Evolutionary conservation across 148 eudicot genomes (phyloP).

Genomic region (Amaranthus cruentus): DNA sequence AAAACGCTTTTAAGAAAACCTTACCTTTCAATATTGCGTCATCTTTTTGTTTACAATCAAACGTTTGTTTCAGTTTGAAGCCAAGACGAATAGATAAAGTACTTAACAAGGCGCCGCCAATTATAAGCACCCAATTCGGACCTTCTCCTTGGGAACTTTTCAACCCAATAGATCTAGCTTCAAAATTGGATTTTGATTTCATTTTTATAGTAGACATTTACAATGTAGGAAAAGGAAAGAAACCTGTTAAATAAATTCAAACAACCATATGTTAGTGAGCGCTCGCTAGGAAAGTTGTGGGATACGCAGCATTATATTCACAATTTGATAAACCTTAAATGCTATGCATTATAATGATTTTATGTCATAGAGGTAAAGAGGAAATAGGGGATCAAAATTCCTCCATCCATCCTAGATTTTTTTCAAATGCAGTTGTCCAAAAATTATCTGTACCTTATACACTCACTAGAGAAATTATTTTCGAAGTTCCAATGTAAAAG

Average conservation of each 20-base stretch:
- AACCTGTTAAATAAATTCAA: slow-evolving; percentile 12
- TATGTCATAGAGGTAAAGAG: neutral
- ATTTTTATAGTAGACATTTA: slow-evolving; percentile 29
- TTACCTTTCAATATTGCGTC: slow-evolving; percentile 43
- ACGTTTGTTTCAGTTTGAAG: slow-evolving; percentile 77
- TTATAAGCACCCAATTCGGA: slow-evolving; percentile 83
- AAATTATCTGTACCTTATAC: too few species aligned
- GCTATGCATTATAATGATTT: too few species aligned
- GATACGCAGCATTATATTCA: neutral
- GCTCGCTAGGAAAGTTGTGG: neutral
- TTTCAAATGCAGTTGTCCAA: neutral
- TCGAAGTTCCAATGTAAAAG: neutral
- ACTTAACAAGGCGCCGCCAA: slow-evolving; percentile 91
- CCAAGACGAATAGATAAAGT: slow-evolving; percentile 85
- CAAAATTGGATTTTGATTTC: slow-evolving; percentile 56
- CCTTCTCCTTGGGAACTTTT: slow-evolving; percentile 52
- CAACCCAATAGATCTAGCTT: slow-evolving; percentile 46
- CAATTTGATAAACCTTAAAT: neutral
- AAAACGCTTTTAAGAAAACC: slow-evolving; percentile 6
- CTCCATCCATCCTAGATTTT: neutral
- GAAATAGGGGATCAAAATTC: neutral
- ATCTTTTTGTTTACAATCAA: slow-evolving; percentile 59
- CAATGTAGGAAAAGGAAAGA: slow-evolving; percentile 6
- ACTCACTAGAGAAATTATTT: neutral
- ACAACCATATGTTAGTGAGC: slow-evolving; percentile 2